Evolutionary conservation across 2,329 filamentous ascomycete species (phyloP).

Genomic region (Clarireedia hainanense): DNA sequence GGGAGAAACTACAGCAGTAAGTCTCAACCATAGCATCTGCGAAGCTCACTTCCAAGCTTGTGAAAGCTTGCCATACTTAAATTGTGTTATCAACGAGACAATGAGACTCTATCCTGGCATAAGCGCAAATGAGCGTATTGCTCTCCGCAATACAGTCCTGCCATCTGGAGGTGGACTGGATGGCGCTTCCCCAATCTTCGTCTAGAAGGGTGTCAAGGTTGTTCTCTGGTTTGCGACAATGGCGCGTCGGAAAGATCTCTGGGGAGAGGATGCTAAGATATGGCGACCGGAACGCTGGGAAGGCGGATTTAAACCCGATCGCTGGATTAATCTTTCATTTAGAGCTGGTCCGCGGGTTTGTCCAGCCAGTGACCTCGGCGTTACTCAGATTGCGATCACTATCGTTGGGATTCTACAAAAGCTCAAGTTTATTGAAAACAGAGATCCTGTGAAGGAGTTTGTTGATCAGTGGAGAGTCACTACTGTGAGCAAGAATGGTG

Average conservation of each 20-base stretch:
- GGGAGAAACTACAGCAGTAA: background rate
- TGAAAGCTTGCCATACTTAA: background rate
- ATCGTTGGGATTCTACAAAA: background rate
- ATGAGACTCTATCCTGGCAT: constrained; percentile 51
- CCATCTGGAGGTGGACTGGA: background rate
- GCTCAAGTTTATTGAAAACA: background rate
- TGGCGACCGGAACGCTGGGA: background rate
- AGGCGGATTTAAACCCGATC: background rate
- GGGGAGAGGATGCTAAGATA: background rate
- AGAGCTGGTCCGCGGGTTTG: background rate
- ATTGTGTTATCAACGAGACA: constrained; percentile 51
- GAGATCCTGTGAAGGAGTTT: background rate
- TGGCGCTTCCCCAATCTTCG: background rate
- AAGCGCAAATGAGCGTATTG: background rate
- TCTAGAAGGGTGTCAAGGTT: background rate
- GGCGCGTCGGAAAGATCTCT: background rate
- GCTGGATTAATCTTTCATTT: background rate
- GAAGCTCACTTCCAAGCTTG: background rate
- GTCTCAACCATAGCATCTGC: background rate
- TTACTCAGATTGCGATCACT: background rate
- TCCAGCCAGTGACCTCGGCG: background rate
- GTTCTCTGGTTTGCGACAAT: background rate
- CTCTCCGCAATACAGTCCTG: background rate
- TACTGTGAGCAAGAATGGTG: constrained; percentile 1
- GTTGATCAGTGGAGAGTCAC: background rate